Evolutionary conservation across 306 rosid genomes (phyloP).

Genomic region (Citrullus mucosospermus): DNA sequence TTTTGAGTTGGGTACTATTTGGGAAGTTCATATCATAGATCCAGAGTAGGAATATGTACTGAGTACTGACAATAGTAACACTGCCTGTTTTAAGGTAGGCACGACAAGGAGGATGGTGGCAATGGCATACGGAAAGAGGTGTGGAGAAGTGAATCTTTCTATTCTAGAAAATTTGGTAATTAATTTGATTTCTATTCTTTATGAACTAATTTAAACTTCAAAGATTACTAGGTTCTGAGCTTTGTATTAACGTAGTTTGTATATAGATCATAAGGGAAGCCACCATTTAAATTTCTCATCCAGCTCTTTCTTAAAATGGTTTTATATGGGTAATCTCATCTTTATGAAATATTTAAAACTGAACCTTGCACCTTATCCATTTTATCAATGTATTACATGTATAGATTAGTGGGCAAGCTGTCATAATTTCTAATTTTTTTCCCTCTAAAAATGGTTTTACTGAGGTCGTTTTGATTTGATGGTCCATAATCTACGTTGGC

Average conservation of each 20-base stretch:
- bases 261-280: not conserved
- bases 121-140: slow-evolving; percentile 64
- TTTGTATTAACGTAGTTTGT: not conserved
- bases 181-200: not conserved
- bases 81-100: slow-evolving; percentile 64
- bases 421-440: not conserved
- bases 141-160: slow-evolving; percentile 74
- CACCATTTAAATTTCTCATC: not conserved
- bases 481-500: not conserved
- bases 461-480: not conserved
- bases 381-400: not conserved
- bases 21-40: not conserved
- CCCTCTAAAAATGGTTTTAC: not conserved
- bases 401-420: not conserved
- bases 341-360: not conserved
- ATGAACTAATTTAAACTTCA: not conserved
- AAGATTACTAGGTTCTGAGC: not conserved
- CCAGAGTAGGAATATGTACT: slow-evolving; percentile 16
- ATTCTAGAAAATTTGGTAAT: slow-evolving; percentile 76
- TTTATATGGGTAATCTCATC: not conserved
- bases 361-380: not conserved
- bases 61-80: slow-evolving; percentile 11
- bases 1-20: not conserved
- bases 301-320: not conserved
- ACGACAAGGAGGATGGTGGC: slow-evolving; percentile 70